phyloP scores from a whole-genome alignment of 1,139 yeast species.

The Oligophagozyma castellii region DNA sequence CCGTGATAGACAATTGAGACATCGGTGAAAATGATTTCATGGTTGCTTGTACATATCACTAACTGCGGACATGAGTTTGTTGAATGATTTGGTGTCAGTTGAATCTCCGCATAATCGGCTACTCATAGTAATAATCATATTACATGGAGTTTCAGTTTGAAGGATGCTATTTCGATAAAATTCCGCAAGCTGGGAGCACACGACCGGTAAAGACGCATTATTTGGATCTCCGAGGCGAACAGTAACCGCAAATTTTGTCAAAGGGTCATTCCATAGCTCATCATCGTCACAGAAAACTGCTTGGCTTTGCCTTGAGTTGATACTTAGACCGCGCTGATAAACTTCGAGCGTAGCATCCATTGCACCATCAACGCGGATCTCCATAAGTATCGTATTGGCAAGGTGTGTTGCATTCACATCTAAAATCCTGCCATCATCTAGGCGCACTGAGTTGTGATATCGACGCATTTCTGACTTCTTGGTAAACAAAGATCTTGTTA shows the following conservation, averaged over 20 bases:
- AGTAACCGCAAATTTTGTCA: constrained; percentile 18
- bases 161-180: constrained; percentile 14
- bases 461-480: no score
- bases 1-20: constrained; percentile 58
- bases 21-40: constrained; percentile 5
- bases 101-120: constrained; percentile 26
- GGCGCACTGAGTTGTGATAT: no score
- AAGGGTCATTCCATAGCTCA: constrained; percentile 8
- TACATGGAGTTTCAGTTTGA: constrained; percentile 9
- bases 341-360: constrained; percentile 29
- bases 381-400: constrained; percentile 23
- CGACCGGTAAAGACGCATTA: constrained; percentile 20
- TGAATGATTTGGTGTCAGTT: constrained; percentile 1
- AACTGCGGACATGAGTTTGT: background rate
- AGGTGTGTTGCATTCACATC: constrained; percentile 17
- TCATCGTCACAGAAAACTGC: no score
- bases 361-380: constrained; percentile 28
- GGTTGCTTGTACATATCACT: background rate
- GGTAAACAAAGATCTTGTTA: no score
- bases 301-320: no score
- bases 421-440: no score
- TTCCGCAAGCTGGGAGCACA: constrained; percentile 19
- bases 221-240: constrained; percentile 20
- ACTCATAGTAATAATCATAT: constrained; percentile 28
- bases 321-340: constrained; percentile 13